Percentiles rank a stretch among this genome's conserved stretches.
phyloP scores from a whole-genome alignment of 371 early-diverging fungal species.

The Mucor irregularis region DNA sequence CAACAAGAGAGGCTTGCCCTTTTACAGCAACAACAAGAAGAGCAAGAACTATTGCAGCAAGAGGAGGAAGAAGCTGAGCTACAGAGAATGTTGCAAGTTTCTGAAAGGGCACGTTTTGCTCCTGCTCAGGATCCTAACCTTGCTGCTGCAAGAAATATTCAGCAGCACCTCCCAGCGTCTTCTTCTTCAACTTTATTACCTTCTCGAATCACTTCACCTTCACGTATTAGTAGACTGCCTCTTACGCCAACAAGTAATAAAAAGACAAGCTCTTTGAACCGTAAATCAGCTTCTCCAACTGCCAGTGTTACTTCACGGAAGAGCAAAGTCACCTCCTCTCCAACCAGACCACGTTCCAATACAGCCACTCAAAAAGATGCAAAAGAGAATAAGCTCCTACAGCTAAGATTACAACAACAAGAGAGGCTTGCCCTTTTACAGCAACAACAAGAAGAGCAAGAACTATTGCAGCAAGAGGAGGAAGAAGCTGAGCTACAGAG shows the following conservation, averaged over 20 bases:
- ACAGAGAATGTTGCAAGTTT: slow-evolving; percentile 4
- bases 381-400: slow-evolving; percentile 27
- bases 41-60: slow-evolving; percentile 2
- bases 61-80: slow-evolving; percentile 17
- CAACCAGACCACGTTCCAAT: slow-evolving; percentile 5
- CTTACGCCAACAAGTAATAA: background rate
- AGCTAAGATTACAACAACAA: slow-evolving; percentile 23
- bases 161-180: slow-evolving; percentile 22
- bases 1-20: slow-evolving; percentile 18
- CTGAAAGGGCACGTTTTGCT: slow-evolving; percentile 22
- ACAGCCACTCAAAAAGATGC: slow-evolving; percentile 10
- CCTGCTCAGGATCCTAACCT: slow-evolving; percentile 29
- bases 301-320: slow-evolving; percentile 2
- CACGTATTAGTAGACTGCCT: slow-evolving; percentile 25
- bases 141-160: slow-evolving; percentile 21
- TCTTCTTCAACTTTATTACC: slow-evolving; percentile 33
- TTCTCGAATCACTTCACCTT: slow-evolving; percentile 28
- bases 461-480: too few species aligned
- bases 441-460: slow-evolving; percentile 9
- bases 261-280: background rate
- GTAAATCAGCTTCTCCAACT: slow-evolving; percentile 17
- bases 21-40: slow-evolving; percentile 7
- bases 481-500: slow-evolving; percentile 16
- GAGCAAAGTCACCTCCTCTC: slow-evolving; percentile 9
- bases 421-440: slow-evolving; percentile 7